A percentile compares a stretch with the other conserved stretches of the same genome.
phyloP scores from a whole-genome alignment of 331 rosid species.

The Cydonia oblonga region DNA sequence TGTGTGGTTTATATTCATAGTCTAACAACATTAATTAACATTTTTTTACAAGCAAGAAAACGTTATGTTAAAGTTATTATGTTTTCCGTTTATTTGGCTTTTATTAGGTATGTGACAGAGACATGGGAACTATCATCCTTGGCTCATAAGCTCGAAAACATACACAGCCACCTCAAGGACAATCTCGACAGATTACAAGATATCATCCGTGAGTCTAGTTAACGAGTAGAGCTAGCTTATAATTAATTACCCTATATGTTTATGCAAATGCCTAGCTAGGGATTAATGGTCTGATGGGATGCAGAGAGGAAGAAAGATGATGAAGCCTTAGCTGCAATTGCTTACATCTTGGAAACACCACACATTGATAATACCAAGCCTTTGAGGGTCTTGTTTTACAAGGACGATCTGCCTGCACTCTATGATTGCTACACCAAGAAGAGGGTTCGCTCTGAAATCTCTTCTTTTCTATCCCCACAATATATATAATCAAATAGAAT shows the following conservation, averaged over 20 bases:
- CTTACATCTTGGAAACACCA: conserved; percentile 17
- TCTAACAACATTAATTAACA: neutral
- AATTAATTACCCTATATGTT: neutral
- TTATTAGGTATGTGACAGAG: conserved; percentile 37
- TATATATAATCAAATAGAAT: neutral
- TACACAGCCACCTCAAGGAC: conserved; percentile 44
- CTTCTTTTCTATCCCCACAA: neutral
- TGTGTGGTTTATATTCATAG: neutral
- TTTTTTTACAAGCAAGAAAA: neutral
- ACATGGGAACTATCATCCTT: conserved; percentile 72
- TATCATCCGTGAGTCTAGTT: conserved; percentile 31
- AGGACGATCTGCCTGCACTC: conserved; percentile 38
- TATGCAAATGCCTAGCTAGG: neutral
- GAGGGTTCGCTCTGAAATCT: conserved; percentile 29
- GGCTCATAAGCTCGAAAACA: conserved; percentile 52
- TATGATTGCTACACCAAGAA: conserved; percentile 38
- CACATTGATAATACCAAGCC: conserved; percentile 41
- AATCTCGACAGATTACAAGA: conserved; percentile 32
- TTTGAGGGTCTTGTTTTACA: conserved; percentile 29
- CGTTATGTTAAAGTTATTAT: neutral
- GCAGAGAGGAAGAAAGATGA: conserved; percentile 39
- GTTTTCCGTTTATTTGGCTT: neutral
- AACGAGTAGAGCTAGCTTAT: neutral
- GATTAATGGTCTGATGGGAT: neutral
- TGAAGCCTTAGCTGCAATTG: conserved; percentile 23